phyloP scores from a whole-genome alignment of 2,329 filamentous ascomycete genomes.

The Metarhizium brunneum region DNA sequence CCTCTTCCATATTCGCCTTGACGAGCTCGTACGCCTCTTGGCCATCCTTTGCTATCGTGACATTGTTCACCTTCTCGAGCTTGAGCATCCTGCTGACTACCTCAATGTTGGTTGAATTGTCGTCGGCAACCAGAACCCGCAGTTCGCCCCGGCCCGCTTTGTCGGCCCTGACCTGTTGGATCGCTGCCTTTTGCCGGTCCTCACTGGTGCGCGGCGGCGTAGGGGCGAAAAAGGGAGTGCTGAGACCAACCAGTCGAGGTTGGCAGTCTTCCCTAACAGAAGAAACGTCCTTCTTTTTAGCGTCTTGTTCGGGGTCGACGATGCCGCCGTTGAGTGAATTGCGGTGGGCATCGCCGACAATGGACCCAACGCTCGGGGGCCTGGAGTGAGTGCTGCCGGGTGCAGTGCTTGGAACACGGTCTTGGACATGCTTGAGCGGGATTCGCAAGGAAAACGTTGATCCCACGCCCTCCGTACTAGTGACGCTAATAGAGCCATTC shows the following conservation, averaged over 20 bases:
- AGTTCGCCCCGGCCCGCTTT: constrained; percentile 46
- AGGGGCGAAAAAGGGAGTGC: constrained; percentile 68
- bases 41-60: constrained; percentile 77
- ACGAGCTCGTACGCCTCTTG: constrained; percentile 84
- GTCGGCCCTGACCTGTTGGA: constrained; percentile 49
- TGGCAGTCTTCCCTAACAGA: constrained; percentile 29
- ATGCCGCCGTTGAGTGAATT: constrained; percentile 17
- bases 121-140: constrained; percentile 76
- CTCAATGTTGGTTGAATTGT: constrained; percentile 49
- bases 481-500: constrained; percentile 65
- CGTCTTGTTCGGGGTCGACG: constrained; percentile 7
- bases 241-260: constrained; percentile 72
- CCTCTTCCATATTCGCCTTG: constrained; percentile 68
- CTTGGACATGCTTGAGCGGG: constrained; percentile 67
- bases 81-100: constrained; percentile 57
- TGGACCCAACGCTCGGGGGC: constrained; percentile 34
- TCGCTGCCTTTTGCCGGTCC: constrained; percentile 54
- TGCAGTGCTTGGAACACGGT: constrained; percentile 42
- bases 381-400: constrained; percentile 45
- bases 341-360: constrained; percentile 27
- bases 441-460: constrained; percentile 78
- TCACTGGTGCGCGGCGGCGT: constrained; percentile 25
- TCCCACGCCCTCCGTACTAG: constrained; percentile 63
- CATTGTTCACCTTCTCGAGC: constrained; percentile 73
- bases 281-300: constrained; percentile 8